Evolutionary conservation across 2,329 filamentous ascomycete genomes (phyloP).

Genomic region (Monosporascus sp.): DNA sequence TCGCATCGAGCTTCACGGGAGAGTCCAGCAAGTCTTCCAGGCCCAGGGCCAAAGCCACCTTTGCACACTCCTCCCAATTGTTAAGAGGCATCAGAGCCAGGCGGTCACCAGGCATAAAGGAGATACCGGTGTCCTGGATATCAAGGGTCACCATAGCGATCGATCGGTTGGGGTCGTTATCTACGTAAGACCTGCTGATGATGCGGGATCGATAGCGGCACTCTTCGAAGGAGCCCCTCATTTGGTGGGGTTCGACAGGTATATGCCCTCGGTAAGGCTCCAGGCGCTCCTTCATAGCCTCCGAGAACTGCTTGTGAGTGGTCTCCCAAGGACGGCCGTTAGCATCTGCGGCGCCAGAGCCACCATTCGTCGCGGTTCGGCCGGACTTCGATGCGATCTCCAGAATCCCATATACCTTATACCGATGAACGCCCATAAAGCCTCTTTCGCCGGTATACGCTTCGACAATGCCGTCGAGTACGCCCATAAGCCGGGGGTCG

Average conservation of each 20-base stretch:
- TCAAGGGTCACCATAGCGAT: constrained; percentile 47
- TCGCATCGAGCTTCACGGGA: constrained; percentile 30
- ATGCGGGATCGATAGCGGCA: constrained; percentile 44
- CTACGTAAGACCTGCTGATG: constrained; percentile 39
- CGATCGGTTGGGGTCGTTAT: constrained; percentile 38
- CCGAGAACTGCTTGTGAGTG: constrained; percentile 45
- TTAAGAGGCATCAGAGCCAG: constrained; percentile 51
- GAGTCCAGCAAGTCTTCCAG: constrained; percentile 41
- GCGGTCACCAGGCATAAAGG: constrained; percentile 47
- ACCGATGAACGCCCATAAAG: constrained; percentile 52
- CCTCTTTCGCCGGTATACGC: constrained; percentile 50
- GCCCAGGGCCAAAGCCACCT: constrained; percentile 46
- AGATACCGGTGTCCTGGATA: constrained; percentile 47
- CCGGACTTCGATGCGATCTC: constrained; percentile 49
- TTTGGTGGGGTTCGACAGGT: constrained; percentile 44
- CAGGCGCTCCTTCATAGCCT: constrained; percentile 48
- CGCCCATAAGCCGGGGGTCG: constrained; percentile 44
- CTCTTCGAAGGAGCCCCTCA: constrained; percentile 50
- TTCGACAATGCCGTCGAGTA: constrained; percentile 49
- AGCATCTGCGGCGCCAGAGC: constrained; percentile 37
- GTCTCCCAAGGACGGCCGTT: constrained; percentile 41
- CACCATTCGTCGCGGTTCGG: constrained; percentile 46
- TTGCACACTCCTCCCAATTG: constrained; percentile 48
- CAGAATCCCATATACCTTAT: constrained; percentile 51
- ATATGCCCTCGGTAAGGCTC: constrained; percentile 43